phyloP scores from a whole-genome alignment of 108 stramenopile genomes.

The Mayamaea pseudoterrestris region DNA sequence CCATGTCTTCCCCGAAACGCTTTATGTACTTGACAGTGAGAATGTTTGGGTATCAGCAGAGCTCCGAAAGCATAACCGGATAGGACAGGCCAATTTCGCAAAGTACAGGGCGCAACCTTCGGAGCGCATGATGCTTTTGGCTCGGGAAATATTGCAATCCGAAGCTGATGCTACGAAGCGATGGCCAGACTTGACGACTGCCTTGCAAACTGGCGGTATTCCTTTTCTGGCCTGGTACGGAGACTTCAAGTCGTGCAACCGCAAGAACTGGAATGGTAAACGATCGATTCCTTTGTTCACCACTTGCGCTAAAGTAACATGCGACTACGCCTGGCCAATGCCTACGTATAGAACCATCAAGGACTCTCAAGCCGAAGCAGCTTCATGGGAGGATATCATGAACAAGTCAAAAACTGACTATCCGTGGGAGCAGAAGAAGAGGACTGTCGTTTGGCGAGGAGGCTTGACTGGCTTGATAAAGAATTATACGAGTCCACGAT shows the following conservation, averaged over 20 bases:
- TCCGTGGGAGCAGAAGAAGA: too few relatives aligned
- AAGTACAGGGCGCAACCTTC: background rate
- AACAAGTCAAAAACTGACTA: too few relatives aligned
- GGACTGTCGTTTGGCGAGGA: too few relatives aligned
- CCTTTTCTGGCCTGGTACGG: conserved; percentile 1
- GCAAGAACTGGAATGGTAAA: background rate
- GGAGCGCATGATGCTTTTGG: background rate
- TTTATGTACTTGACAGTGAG: background rate
- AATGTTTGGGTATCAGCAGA: background rate
- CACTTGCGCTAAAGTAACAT: background rate
- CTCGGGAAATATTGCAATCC: background rate
- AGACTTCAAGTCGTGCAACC: background rate
- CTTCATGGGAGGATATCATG: background rate
- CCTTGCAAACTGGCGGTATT: background rate
- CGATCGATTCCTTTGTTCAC: background rate
- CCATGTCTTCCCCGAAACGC: background rate
- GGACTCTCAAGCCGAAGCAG: background rate
- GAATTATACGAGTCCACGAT: too few relatives aligned
- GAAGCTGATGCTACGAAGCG: background rate
- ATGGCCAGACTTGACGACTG: background rate
- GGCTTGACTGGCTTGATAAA: too few relatives aligned
- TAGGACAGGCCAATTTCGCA: background rate
- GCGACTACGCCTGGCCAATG: background rate
- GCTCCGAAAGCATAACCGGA: background rate
- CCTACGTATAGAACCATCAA: conserved; percentile 1